Base-by-base conservation (phyloP, 441 rosid genomes). In the Populus tomentosa region DNA sequence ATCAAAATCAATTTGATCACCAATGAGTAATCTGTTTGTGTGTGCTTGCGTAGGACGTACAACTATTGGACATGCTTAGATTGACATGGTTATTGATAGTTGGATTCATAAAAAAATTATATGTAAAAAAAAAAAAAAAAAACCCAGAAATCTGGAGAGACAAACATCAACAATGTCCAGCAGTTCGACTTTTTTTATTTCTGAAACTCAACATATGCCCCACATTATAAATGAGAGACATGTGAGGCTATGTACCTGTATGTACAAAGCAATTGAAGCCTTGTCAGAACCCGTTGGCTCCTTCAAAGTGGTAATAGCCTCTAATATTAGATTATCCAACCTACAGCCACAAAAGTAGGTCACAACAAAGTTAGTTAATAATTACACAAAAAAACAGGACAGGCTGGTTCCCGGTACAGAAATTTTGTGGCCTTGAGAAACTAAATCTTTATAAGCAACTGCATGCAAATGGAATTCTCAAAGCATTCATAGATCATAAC, bases 241-340 rank as follows among this genome's bases (percentile, higher is more conserved):
- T 32, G 33, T 32, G 33, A 32, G 33, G 33, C 14, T n/a, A 64
- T 35, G 40, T 80, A 95, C 99, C 97, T 95, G 94, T 73, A 90
- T 85, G 85, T 86, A 91, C 75, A 38, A 59, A 70, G 91, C 82
- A 78, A 95, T 91, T 26, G 92, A 86, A 75, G 90, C 86, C 72
- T 82, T 83, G 71, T 94, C 97, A 83, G 93, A 91, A 86, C 97
- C 97, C 78, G 83, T 75, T 8, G 89, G 88, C 84, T 82, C 94
- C 83, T 88, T 88, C 90, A 89, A 82, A 74, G 82, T 86, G 30
- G 90, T 75, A 67, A 95, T 88, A 68, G 97, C 91, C 81, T 95
- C 97, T 69, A 94, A 38, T 66, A 95, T 89, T 63, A 89, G 82
- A 79, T 85, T 87, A 68, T 92, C 98, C 92, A 92, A 84, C 87